Evolutionary conservation across 1,284 basidiomycete species (phyloP), one percentile per base, ranked within the genome.

Genomic region (Papiliotrema fonsecae): DNA sequence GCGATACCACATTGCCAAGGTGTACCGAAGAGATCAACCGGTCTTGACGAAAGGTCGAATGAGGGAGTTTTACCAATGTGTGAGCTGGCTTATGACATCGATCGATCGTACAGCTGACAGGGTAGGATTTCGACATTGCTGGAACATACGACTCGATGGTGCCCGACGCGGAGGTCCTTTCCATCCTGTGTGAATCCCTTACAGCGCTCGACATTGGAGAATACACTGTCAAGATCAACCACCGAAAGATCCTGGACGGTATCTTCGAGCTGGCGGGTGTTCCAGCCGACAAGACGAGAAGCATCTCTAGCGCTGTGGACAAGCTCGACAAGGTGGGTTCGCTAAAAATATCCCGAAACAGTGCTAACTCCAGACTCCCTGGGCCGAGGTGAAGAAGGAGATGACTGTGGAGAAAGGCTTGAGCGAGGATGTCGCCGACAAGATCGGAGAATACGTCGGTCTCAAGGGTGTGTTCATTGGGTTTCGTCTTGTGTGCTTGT

Each of bases 51-150:
- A 99, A 76, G 94, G 94, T 4, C 81, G 94, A 32, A 97, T 98
- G 91, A 82, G 94, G 55, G 94, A 99, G 76, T 98, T 98, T 70
- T 93, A 90, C 69, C 94, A 99, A 76, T 97, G 94, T 57, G 90
- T 93, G 61, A 64, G 84, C 78, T 30, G 16, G n/a, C 21, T n/a
- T 37, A 10, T 13, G 6, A 6, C 19, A 3, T 25, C 13, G 19
- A n/a, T 14, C 14, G 22, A 16, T 3, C 9, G 21, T 31, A 4
- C 11, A 19, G 41, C 54, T 61, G 42, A 62, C 28, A n/a, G n/a
- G n/a, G 75, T 56, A 84, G 91, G 94, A 98, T 73, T 88, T 97
- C 64, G 96, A 98, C 74, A 93, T 98, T 56, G 84, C 88, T n/a
- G 94, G 94, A 22, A 68, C 74, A 6, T 94, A 88, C 82, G 94